Evolutionary conservation across 192 early-diverging fungal species (phyloP), one percentile per base, ranked within the genome.

Genomic region (Phlyctochytrium bullatum): DNA sequence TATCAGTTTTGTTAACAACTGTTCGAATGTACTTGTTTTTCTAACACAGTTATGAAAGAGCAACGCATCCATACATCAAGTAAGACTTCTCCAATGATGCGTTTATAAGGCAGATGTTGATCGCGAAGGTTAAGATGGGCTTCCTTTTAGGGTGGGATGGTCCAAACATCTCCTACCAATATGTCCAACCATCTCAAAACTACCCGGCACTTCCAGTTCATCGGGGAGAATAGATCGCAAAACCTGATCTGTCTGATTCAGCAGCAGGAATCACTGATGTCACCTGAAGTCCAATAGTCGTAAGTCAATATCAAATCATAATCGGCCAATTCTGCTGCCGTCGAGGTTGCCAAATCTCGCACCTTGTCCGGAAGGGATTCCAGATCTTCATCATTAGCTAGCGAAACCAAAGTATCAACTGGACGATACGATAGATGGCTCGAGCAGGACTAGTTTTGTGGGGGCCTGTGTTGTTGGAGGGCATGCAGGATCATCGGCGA

Each of bases 51-150:
- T 14, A 40, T 25, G 52, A 20, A 36, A 34, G 25, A 59, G n/a
- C 68, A 28, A 61, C 28, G 32, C 10, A 30, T 10, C 67, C 78
- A 70, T 79, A 91, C 90, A 82, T 98, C 94, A 73, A 99, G 76
- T 35, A 99, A 88, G 1, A 99, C 88, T 80, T 98, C 87, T 10
- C 95, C 96, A 71, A 99, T 96, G 34, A 99, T 68, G 10, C 76
- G 62, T 71, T 95, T 96, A 82, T 90, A 99, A 12, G 94, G 94
- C 6, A 90, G 73, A 47, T 89, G 90, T 73, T 96, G 88, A 28
- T 94, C 91, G 50, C 95, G 88, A 53, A 99, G 72, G 74, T 99
- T 99, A 83, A 99, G 87, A 68, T 99, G 98, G 1, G 96, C 92
- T 91, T 52, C 25, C n/a, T n/a, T n/a, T 6, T 59, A 24, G 10